These are phyloP conservation scores for Colletotrichum sp. DNA, from an alignment of 2,329 filamentous ascomycete species.

Conservation along the genomic window DNA sequence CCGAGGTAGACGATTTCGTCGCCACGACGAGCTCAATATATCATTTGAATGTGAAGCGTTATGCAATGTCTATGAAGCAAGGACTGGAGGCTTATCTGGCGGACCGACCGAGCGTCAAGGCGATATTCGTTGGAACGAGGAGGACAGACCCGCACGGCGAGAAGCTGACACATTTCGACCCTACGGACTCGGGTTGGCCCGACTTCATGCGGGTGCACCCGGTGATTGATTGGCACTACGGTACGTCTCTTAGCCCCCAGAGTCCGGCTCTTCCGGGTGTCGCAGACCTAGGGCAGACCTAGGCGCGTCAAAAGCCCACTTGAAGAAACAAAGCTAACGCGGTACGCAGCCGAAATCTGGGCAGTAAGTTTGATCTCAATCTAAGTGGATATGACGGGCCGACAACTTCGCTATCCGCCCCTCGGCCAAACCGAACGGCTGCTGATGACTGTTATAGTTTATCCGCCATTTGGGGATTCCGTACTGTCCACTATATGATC, in stretches of 20 bases:
- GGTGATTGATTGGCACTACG: constrained; percentile 97
- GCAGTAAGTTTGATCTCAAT: constrained; percentile 61
- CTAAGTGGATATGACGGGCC: background rate
- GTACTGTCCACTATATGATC: constrained; percentile 88
- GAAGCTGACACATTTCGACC: constrained; percentile 79
- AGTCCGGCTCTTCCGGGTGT: background rate
- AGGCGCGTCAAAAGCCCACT: background rate
- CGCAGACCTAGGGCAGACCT: background rate
- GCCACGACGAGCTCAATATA: constrained; percentile 67
- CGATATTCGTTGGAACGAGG: constrained; percentile 86
- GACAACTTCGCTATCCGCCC: background rate
- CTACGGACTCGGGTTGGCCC: constrained; percentile 90
- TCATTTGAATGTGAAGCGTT: constrained; percentile 76
- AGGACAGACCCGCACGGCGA: constrained; percentile 92
- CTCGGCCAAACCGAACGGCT: background rate
- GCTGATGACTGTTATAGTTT: constrained; percentile 56
- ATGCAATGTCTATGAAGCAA: constrained; percentile 78
- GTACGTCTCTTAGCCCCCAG: constrained; percentile 5
- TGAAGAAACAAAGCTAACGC: background rate
- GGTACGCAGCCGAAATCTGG: constrained; percentile 75
- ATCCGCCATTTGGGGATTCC: constrained; percentile 78
- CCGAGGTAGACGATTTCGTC: constrained; percentile 87
- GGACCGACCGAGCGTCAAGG: constrained; percentile 67
- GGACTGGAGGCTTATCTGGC: constrained; percentile 79
- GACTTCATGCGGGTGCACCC: constrained; percentile 92